Base-by-base conservation (phyloP, 2,329 filamentous ascomycete genomes). In the Cadophora sp. region DNA sequence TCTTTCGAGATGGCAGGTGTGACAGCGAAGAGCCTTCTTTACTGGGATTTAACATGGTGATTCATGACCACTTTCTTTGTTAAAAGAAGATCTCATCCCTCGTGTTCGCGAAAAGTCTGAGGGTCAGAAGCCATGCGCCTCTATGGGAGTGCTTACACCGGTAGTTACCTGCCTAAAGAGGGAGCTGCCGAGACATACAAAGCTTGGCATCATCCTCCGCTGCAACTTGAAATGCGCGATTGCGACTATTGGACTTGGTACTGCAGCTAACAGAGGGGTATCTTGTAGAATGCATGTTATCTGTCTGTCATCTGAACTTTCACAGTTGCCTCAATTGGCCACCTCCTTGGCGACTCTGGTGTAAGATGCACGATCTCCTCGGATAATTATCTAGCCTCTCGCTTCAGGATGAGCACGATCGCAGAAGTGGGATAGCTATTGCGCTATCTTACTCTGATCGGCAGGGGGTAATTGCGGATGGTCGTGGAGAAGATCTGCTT, bases 231-330 rank as follows among this genome's bases (percentile, higher is more conserved):
- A 18, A 36, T 39, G 27, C 51, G 14, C 27, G 22, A 39, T 47
- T n/a, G 39, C 47, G 20, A 62, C 62, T 58, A 58, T 64, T 58
- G 62, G 39, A 20, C 39, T 64, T 63, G 61, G 61, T 63, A 22
- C 61, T 63, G 61, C 61, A 63, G 45, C 61, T 63, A 8, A 63
- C 30, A 36, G 51, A 56, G 55, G 36, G 41, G 36, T 56, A 41
- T 55, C 4, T 30, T 50, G 24, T 16, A 14, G 30, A 1, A 51
- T 18, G 27, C 18, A 41, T 41, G 30, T 55, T 63, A 36, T 22
- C 18, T 43, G 36, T 1, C 11, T 58, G n/a, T 47, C 62, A 27
- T 58, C 50, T 39, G 62, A 64, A 43, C 51, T 47, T 47, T 33
- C 50, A 27, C 36, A 64, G 62, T 53, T 64, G 48, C 62, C 62